Base-by-base conservation (phyloP, 306 rosid species). In the Astragalus glycyphyllos region DNA sequence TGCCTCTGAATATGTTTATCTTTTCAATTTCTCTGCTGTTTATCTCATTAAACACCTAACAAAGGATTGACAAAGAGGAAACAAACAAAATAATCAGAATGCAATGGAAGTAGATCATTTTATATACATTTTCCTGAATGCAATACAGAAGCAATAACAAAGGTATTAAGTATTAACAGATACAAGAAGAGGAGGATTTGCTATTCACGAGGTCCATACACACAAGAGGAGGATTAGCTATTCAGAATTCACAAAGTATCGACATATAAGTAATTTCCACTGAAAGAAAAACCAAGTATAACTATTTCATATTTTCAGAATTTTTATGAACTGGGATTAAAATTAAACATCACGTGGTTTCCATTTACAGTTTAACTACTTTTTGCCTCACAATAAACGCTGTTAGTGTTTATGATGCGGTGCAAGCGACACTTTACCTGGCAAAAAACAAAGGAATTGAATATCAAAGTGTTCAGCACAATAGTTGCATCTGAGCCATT, bases 361-460 rank as follows among this genome's bases (percentile, higher is more conserved):
- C 53, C 17, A 61, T 35, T 32, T 3, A 4, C 4, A 10, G 8
- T 38, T 38, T 9, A 65, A 60, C 31, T 40, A 47, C 51, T 8
- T 47, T 35, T 38, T 70, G 13, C 32, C 8, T 11, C 37, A 37
- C 2, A 11, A 72, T 38, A 51, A 69, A 65, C 45, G 17, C 32
- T 42, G 34, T 64, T 34, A 12, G 15, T 37, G 23, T 38, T 58
- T 11, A 1, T 5, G 48, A 40, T n/a, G n/a, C 32, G 40, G 48
- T 34, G 38, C 2, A 40, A 13, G 16, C 4, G 34, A 48, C 26
- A 54, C 15, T 44, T 46, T 84, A 92, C 98, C 97, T 92, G 98
- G 83, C 96, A 92, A 80, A 92, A 90, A 55, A 92, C 97, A 26
- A 92, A 92, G n/a, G 97, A 63, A 83, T 92, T 92, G 85, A 92